Evolutionary conservation across 495 filamentous ascomycete genomes (phyloP).

Genomic region (Tuber magnatum): DNA sequence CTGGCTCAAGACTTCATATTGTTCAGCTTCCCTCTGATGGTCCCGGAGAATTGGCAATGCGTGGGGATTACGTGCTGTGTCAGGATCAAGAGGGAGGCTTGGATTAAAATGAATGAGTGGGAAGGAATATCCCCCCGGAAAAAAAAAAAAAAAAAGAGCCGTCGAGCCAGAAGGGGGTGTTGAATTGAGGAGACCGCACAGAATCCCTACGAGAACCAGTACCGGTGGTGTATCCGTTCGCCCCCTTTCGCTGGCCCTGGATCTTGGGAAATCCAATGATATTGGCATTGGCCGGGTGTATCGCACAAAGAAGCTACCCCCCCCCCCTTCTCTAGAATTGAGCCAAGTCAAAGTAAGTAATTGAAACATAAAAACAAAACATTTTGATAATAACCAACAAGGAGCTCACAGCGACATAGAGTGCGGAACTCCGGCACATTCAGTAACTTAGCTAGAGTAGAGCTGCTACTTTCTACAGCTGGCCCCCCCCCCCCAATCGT

Average conservation of each 20-base stretch:
- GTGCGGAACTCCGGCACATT: not conserved
- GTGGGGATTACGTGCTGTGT: slow-evolving; percentile 2
- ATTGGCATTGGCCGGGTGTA: not conserved
- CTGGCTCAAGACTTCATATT: not conserved
- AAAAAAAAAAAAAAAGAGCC: too few species aligned
- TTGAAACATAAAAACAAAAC: not conserved
- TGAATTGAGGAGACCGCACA: not conserved
- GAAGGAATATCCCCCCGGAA: too few species aligned
- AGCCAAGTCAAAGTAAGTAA: not conserved
- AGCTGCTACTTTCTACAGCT: not conserved
- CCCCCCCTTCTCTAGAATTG: not conserved
- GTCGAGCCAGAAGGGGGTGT: not conserved
- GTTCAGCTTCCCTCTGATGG: not conserved
- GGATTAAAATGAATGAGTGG: too few species aligned
- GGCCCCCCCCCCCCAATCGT: not conserved
- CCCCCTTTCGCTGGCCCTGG: not conserved
- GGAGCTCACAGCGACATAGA: not conserved
- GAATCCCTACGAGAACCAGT: not conserved
- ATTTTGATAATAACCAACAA: not conserved
- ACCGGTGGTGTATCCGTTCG: not conserved
- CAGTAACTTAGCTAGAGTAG: not conserved
- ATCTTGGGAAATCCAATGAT: not conserved
- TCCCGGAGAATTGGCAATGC: not conserved
- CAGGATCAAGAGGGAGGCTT: too few species aligned
- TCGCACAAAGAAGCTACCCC: not conserved